Evolutionary conservation across 1,284 basidiomycete species (phyloP).

Genomic region (Coriolopsis trogii): DNA sequence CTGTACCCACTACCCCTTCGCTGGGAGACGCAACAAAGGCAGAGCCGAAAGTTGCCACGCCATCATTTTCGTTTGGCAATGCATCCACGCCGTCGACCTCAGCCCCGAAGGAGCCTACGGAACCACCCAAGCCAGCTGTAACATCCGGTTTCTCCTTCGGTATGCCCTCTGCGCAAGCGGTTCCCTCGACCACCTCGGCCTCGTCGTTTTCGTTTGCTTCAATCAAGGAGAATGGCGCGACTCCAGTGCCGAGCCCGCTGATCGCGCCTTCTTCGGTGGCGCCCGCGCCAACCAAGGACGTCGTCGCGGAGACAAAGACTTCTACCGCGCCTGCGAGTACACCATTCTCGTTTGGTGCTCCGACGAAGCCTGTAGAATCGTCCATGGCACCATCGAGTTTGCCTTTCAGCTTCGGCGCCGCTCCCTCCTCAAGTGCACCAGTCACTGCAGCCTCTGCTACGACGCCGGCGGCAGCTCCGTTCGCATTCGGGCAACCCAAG

Average conservation of each 20-base stretch:
- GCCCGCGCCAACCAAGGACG: constrained; percentile 9
- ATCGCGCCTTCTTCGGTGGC: not conserved
- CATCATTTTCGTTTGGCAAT: constrained; percentile 23
- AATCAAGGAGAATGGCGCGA: constrained; percentile 5
- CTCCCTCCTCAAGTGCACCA: not conserved
- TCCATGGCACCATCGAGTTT: constrained; percentile 9
- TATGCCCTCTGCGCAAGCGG: not conserved
- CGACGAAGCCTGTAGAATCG: constrained; percentile 22
- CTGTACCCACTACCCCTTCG: constrained; percentile 1
- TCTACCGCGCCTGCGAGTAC: constrained; percentile 3
- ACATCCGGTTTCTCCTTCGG: constrained; percentile 6
- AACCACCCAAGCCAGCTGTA: constrained; percentile 4
- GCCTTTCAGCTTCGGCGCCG: constrained; percentile 21
- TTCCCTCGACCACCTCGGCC: not conserved
- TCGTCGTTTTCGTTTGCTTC: constrained; percentile 6
- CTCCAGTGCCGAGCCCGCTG: constrained; percentile 5
- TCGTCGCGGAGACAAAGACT: not conserved
- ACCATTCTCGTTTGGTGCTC: constrained; percentile 23
- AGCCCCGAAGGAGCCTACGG: constrained; percentile 3
- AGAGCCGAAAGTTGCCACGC: not conserved
- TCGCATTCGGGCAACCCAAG: constrained; percentile 17
- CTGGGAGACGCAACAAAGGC: not conserved
- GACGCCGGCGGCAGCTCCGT: constrained; percentile 8
- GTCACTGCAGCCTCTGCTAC: not conserved
- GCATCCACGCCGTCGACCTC: constrained; percentile 2